phyloP scores from a whole-genome alignment of 2,329 filamentous ascomycete species.

The Trichoderma sp. region DNA sequence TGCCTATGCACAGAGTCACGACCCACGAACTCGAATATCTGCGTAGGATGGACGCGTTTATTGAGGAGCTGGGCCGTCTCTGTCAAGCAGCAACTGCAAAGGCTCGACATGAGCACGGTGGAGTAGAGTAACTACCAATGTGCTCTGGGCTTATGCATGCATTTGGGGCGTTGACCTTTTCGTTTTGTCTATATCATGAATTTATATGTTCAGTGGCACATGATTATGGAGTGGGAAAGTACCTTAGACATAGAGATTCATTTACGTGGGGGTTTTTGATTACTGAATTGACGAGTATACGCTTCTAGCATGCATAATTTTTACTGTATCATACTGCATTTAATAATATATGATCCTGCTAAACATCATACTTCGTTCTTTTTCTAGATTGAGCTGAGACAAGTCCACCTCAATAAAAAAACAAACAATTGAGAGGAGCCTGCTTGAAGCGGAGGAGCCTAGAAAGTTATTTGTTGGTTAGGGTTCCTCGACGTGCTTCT shows the following conservation, averaged over 20 bases:
- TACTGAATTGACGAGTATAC: neutral
- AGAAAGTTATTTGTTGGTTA: neutral
- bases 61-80: slow-evolving; percentile 44
- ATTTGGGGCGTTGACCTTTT: neutral
- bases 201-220: neutral
- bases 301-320: neutral
- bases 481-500: neutral
- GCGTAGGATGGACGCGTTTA: slow-evolving; percentile 42
- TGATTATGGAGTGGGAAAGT: neutral
- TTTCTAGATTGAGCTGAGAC: neutral
- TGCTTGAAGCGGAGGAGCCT: neutral
- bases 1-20: slow-evolving; percentile 32
- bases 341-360: neutral
- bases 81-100: slow-evolving; percentile 37
- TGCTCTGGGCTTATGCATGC: neutral
- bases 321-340: neutral
- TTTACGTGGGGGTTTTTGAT: neutral
- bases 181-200: neutral
- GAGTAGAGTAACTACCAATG: neutral
- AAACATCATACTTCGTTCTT: neutral
- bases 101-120: neutral
- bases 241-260: neutral
- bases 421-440: neutral
- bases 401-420: neutral
- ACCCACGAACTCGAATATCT: slow-evolving; percentile 41